phyloP scores from a whole-genome alignment of 768 basidiomycete genomes.

The Gymnopilus junonius region DNA sequence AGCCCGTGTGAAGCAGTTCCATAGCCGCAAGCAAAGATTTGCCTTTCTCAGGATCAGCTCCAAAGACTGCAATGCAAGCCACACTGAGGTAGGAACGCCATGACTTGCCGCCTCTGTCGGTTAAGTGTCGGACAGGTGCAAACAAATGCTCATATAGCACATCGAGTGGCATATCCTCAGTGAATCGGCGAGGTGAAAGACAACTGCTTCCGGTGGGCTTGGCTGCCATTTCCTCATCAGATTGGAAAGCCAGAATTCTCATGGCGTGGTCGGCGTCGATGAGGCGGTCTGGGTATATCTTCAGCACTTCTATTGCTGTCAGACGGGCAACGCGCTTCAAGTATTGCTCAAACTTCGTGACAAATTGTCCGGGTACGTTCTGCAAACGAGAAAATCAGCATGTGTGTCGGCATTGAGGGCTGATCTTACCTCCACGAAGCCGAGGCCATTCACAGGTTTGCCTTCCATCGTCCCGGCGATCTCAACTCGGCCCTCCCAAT shows the following conservation, averaged over 20 bases:
- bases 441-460: background rate
- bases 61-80: background rate
- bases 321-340: background rate
- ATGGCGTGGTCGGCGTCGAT: constrained; percentile 1
- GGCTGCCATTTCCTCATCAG: background rate
- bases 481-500: background rate
- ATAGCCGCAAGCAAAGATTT: background rate
- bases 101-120: background rate
- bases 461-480: background rate
- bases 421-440: background rate
- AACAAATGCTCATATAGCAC: background rate
- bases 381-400: background rate
- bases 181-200: background rate
- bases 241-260: constrained; percentile 1
- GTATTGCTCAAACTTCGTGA: background rate
- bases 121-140: constrained; percentile 1
- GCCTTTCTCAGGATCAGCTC: background rate
- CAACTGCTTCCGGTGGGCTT: background rate
- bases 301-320: background rate
- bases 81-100: background rate
- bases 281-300: background rate
- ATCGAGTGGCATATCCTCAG: background rate
- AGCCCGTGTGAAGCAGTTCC: background rate
- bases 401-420: background rate
- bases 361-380: background rate